These are phyloP conservation scores for Delonix regia DNA, from an alignment of 306 rosid genomes.

Conservation along the genomic window DNA sequence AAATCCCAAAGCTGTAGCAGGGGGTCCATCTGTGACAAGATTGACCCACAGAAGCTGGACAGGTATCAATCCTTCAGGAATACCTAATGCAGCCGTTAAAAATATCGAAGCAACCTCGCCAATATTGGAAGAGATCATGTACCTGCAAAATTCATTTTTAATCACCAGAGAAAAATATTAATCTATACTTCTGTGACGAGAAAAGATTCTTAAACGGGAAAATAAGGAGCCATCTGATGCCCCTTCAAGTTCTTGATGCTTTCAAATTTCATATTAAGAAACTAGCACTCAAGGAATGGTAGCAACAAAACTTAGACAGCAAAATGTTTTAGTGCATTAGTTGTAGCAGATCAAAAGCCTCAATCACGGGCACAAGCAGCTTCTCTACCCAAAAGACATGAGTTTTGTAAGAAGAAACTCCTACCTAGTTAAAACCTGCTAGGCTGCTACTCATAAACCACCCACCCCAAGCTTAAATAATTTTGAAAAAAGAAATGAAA, in stretches of 20 bases:
- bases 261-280: background rate
- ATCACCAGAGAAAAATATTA: slow-evolving; percentile 11
- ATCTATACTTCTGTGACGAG: background rate
- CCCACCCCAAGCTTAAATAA: background rate
- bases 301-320: background rate
- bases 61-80: slow-evolving; percentile 94
- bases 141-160: slow-evolving; percentile 49
- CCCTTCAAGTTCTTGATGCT: slow-evolving; percentile 1
- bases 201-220: slow-evolving; percentile 17
- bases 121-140: slow-evolving; percentile 87
- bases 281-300: no score
- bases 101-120: slow-evolving; percentile 84
- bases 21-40: slow-evolving; percentile 97
- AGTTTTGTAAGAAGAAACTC: slow-evolving; percentile 4
- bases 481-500: background rate
- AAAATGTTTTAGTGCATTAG: background rate
- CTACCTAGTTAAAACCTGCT: background rate
- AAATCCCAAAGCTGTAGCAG: slow-evolving; percentile 94
- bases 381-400: background rate
- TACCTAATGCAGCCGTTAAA: slow-evolving; percentile 80
- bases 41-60: slow-evolving; percentile 99
- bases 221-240: slow-evolving; percentile 8
- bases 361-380: background rate
- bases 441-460: slow-evolving; percentile 1
- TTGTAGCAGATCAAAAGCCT: background rate